phyloP scores from a whole-genome alignment of 805 yeast species.

The Pichia exigua region DNA sequence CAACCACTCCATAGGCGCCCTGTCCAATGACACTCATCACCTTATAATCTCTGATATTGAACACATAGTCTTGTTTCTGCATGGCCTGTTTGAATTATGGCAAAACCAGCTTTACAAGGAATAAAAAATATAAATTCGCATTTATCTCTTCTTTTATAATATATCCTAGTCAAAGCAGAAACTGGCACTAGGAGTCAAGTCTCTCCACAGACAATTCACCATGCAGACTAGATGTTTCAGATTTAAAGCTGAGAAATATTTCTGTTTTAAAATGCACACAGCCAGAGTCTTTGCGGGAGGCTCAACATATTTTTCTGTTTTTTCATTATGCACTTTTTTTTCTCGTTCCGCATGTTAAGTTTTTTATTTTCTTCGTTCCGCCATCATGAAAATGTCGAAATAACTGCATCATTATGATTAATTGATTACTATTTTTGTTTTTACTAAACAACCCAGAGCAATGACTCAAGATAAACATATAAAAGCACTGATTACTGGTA shows the following conservation, averaged over 20 bases:
- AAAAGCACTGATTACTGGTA: conserved; percentile 31
- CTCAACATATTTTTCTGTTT: background rate
- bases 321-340: background rate
- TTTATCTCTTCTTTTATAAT: background rate
- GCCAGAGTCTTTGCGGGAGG: background rate
- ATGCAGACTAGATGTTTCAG: background rate
- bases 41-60: conserved; percentile 56
- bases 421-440: no score
- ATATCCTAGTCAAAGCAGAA: background rate
- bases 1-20: conserved; percentile 79
- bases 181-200: background rate
- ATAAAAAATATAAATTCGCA: no score
- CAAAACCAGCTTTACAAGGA: background rate
- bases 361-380: background rate
- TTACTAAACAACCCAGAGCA: background rate
- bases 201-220: background rate
- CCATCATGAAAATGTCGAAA: background rate
- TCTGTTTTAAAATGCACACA: background rate
- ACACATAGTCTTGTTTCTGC: conserved; percentile 40
- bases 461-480: conserved; percentile 9
- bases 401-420: background rate
- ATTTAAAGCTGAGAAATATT: background rate
- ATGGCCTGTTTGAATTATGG: conserved; percentile 5
- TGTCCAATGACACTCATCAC: conserved; percentile 60
- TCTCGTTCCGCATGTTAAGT: background rate